A percentile compares a stretch with the other conserved stretches of the same genome.
Evolutionary conservation across 768 basidiomycete species (phyloP).

Genomic region (Rickenella mellea): DNA sequence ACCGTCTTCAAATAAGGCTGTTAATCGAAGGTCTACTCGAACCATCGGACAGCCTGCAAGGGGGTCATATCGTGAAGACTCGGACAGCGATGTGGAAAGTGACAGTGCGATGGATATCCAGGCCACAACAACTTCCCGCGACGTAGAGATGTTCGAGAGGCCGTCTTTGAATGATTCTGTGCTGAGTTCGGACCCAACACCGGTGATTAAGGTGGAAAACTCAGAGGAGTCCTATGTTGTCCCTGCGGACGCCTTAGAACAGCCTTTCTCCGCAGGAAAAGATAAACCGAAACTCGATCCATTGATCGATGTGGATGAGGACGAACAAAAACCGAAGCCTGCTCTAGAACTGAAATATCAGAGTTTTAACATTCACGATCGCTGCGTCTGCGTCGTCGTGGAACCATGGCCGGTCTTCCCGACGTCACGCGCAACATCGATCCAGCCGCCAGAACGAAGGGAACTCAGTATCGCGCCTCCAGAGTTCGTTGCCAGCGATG

Average conservation of each 20-base stretch:
- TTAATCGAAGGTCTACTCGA: neutral
- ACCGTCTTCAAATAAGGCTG: neutral
- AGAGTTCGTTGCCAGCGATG: constrained; percentile 16
- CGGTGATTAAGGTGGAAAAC: too few relatives aligned
- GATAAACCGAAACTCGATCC: constrained; percentile 2
- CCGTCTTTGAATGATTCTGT: too few relatives aligned
- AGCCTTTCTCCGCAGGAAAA: constrained; percentile 3
- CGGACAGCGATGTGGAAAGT: neutral
- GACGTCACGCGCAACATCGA: constrained; percentile 21
- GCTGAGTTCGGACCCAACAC: too few relatives aligned
- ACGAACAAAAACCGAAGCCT: constrained; percentile 68
- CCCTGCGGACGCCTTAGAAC: neutral
- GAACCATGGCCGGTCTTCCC: constrained; percentile 67
- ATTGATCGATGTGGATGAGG: constrained; percentile 37
- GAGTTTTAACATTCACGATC: constrained; percentile 61
- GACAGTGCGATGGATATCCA: neutral
- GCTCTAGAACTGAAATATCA: constrained; percentile 54
- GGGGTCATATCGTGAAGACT: neutral
- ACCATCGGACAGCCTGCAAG: neutral
- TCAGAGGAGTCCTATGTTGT: too few relatives aligned
- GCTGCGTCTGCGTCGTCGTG: constrained; percentile 73
- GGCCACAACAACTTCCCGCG: too few relatives aligned
- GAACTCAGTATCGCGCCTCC: constrained; percentile 25
- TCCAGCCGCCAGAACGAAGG: constrained; percentile 19
- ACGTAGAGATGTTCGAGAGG: too few relatives aligned